Evolutionary conservation across 2,329 filamentous ascomycete species (phyloP), one percentile per base, ranked within the genome.

Genomic region (Metarhizium robertsii): DNA sequence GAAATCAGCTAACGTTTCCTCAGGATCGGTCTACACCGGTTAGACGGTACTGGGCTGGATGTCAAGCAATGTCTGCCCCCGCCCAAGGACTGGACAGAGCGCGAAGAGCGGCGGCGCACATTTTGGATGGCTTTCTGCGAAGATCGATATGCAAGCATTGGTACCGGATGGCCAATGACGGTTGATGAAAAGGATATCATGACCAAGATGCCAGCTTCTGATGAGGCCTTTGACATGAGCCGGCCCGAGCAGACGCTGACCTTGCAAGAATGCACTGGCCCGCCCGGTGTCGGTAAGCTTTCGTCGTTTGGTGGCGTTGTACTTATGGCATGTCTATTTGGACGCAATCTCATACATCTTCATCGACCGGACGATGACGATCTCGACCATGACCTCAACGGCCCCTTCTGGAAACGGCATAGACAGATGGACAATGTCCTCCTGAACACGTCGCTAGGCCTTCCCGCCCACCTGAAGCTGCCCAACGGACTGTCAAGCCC

Each of bases 141-240:
- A 59, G 94, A 97, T 66, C 84, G 94, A 53, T 97, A 96, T 71
- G 89, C 91, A 6, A 96, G 91, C 65, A 94, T 96, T 55, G 94
- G 94, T 38, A 97, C 94, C 2, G 94, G 94, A 6, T 97, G 94
- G 94, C 94, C 94, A 1, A 92, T 97, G 88, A 85, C 82, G 0
- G 83, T 97, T 54, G 92, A 97, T 61, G 94, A 99, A 72, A 83
- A 81, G 66, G 94, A 99, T 74, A 89, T 97, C 61, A 78, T 88
- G 73, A 95, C 91, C 29, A 87, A 91, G 61, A 76, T 99, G 30
- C 94, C 94, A 2, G 75, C 87, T 2, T 87, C 86, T 1, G 92
- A 97, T 57, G 88, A 95, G 52, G 86, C 90, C 1, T 99, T 89
- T 65, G 80, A 92, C 20, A 85, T 86, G 72, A 90, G 88, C 71